These are phyloP conservation scores for Oldenlandia corymbosa DNA, from an alignment of 257 asterid species.

Conservation along the genomic window DNA sequence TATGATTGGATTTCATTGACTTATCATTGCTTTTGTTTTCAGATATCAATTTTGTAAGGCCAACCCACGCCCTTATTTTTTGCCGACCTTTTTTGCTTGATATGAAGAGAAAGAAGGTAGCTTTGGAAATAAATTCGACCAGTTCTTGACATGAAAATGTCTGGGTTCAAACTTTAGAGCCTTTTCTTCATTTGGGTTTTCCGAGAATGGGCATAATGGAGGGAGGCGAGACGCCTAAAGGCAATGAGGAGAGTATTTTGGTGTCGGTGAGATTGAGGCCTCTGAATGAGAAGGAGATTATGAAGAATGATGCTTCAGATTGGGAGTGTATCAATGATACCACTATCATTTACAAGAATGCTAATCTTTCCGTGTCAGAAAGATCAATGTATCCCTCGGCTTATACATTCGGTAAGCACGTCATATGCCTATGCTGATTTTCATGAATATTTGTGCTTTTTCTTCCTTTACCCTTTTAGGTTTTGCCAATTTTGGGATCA, in stretches of 20 bases:
- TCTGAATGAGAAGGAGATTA: constrained; percentile 63
- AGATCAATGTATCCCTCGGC: constrained; percentile 83
- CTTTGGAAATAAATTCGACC: constrained; percentile 9
- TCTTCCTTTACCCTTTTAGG: neutral
- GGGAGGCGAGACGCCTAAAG: constrained; percentile 30
- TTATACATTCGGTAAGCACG: constrained; percentile 71
- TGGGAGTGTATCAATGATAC: constrained; percentile 92
- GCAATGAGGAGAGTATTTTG: constrained; percentile 62
- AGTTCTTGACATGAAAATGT: constrained; percentile 8
- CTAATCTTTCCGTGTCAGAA: constrained; percentile 57
- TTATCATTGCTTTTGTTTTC: constrained; percentile 29
- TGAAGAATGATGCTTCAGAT: constrained; percentile 74
- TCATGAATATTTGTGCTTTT: neutral
- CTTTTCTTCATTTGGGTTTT: neutral
- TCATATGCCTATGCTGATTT: neutral
- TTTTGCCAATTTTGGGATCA: neutral
- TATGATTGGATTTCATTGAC: constrained; percentile 52
- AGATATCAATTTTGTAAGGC: constrained; percentile 35
- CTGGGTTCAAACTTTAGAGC: neutral
- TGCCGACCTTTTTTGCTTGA: constrained; percentile 32
- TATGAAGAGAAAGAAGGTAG: constrained; percentile 10
- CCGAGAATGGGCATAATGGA: constrained; percentile 24
- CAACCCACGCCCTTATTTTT: constrained; percentile 30
- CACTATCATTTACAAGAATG: constrained; percentile 73
- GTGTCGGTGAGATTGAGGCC: constrained; percentile 97